Evolutionary conservation across 2,329 filamentous ascomycete genomes (phyloP).

Genomic region (Colletotrichum aenigma): DNA sequence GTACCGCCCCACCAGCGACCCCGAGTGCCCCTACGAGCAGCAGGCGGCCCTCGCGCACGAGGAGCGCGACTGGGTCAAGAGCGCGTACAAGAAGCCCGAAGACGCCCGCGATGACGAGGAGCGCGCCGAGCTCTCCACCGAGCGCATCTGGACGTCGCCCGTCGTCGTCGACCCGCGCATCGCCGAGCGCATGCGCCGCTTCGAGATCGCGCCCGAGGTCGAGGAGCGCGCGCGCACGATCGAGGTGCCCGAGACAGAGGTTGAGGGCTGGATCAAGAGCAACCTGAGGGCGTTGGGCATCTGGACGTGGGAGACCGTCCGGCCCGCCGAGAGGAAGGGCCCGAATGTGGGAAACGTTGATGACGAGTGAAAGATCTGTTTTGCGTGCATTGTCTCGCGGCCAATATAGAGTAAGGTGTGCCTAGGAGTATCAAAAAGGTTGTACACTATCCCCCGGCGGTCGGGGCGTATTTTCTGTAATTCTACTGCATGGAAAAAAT

Average conservation of each 20-base stretch:
- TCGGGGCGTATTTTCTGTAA: neutral
- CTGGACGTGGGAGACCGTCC: conserved; percentile 50
- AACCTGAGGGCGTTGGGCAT: conserved; percentile 56
- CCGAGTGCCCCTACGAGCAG: conserved; percentile 58
- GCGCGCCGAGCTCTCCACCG: conserved; percentile 50
- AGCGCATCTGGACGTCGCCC: conserved; percentile 77
- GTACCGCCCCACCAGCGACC: conserved; percentile 39
- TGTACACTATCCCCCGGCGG: neutral
- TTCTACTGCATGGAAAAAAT: conserved; percentile 12
- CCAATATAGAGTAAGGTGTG: neutral
- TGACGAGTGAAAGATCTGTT: conserved; percentile 17
- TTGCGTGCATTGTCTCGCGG: neutral
- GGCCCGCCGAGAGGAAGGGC: conserved; percentile 39
- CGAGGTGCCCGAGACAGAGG: conserved; percentile 67
- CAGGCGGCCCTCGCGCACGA: conserved; percentile 69
- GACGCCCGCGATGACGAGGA: conserved; percentile 40
- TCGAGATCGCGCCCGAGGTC: conserved; percentile 71
- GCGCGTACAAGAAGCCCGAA: conserved; percentile 64
- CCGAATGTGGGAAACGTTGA: conserved; percentile 46
- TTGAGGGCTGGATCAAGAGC: conserved; percentile 73
- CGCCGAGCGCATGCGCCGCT: conserved; percentile 78
- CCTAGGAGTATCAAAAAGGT: neutral
- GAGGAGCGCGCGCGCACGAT: conserved; percentile 70
- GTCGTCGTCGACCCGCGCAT: conserved; percentile 80
- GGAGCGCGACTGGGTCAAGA: conserved; percentile 85